Evolutionary conservation across 805 yeast species (phyloP).

Genomic region (Candida verbasci): DNA sequence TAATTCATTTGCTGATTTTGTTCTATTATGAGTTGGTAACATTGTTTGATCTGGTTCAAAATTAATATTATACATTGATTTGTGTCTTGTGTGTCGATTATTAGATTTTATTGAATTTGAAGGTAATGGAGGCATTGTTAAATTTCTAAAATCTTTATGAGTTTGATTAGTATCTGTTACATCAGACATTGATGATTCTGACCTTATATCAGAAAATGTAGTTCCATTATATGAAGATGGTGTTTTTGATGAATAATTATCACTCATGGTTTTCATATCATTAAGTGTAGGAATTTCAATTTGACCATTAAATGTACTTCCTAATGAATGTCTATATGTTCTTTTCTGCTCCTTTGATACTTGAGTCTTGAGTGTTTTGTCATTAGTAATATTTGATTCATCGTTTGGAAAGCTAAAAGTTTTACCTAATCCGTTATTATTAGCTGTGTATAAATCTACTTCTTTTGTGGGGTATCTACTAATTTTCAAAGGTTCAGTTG

Average conservation of each 20-base stretch:
- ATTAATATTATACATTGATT: constrained; percentile 33
- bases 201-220: constrained; percentile 21
- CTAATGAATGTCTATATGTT: constrained; percentile 14
- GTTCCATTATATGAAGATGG: constrained; percentile 18
- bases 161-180: constrained; percentile 21
- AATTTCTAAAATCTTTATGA: constrained; percentile 8
- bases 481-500: constrained; percentile 13
- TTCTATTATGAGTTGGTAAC: constrained; percentile 7
- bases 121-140: constrained; percentile 10
- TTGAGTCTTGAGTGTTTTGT: constrained; percentile 13
- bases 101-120: constrained; percentile 13
- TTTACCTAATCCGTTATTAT: constrained; percentile 31
- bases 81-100: constrained; percentile 33
- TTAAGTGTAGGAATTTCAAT: constrained; percentile 40
- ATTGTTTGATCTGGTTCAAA: constrained; percentile 12
- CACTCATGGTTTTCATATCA: constrained; percentile 14
- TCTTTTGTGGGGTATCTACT: constrained; percentile 9
- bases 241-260: constrained; percentile 11
- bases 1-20: constrained; percentile 13
- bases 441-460: constrained; percentile 13
- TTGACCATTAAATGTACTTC: constrained; percentile 24
- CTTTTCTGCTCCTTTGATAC: constrained; percentile 12
- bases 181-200: constrained; percentile 17
- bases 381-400: constrained; percentile 29
- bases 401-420: constrained; percentile 37